These are phyloP conservation scores for Haberlea rhodopensis DNA, from an alignment of 257 asterid genomes.

Conservation along the genomic window DNA sequence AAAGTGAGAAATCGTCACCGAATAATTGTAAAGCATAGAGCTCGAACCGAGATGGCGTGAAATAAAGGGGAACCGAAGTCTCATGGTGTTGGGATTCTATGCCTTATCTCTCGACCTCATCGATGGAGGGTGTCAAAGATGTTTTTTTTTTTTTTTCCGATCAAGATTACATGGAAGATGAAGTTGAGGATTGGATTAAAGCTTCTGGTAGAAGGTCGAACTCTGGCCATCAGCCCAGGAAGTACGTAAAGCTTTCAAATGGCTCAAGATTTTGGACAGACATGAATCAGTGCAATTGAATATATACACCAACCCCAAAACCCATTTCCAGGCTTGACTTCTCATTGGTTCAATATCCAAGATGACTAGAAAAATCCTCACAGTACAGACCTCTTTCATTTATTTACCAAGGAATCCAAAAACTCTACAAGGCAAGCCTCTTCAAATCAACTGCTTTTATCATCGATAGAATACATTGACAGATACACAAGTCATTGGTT, in stretches of 20 bases:
- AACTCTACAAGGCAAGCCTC: constrained; percentile 4
- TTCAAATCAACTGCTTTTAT: constrained; percentile 2
- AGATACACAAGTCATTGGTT: no score
- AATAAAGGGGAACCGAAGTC: no score
- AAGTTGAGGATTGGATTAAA: constrained; percentile 39
- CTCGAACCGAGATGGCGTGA: no score
- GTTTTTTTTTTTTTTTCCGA: no score
- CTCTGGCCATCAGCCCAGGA: constrained; percentile 44
- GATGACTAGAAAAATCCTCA: constrained; percentile 10
- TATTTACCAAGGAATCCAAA: not conserved
- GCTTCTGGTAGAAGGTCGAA: constrained; percentile 50
- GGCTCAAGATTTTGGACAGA: constrained; percentile 40
- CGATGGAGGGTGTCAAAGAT: no score
- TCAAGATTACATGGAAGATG: no score
- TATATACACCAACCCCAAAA: constrained; percentile 70
- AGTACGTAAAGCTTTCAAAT: constrained; percentile 51
- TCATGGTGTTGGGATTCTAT: no score
- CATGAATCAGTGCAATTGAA: constrained; percentile 79
- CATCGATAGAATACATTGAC: constrained; percentile 28
- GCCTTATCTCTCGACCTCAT: no score
- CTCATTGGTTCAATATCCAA: constrained; percentile 42
- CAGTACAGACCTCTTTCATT: not conserved
- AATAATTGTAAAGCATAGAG: no score
- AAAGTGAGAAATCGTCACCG: no score
- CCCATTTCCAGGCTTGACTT: constrained; percentile 69